A percentile compares a stretch with the other conserved stretches of the same genome.
Conservation (phyloP, 1,139 yeast genomes). For the Kurtzmaniella quercitrusa region DNA sequence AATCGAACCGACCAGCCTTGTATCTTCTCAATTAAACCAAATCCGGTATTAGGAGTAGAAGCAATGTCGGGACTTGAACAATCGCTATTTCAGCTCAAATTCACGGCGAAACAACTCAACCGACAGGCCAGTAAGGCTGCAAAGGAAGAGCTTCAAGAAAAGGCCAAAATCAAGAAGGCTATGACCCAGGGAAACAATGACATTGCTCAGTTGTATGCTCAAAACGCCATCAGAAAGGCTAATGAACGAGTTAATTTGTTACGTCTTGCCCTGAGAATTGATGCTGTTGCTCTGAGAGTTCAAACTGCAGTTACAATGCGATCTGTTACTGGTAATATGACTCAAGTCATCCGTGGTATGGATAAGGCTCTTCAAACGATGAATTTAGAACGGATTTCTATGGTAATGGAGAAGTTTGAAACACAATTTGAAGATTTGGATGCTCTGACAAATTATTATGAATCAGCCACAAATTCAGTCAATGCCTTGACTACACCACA, state of each 20-base stretch:
- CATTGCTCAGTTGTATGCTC: conserved; percentile 91
- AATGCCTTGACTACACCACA: conserved; percentile 90
- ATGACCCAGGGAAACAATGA: conserved; percentile 83
- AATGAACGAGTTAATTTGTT: conserved; percentile 82
- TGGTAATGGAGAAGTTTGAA: conserved; percentile 97
- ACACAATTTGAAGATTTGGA: conserved; percentile 94
- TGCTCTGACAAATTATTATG: conserved; percentile 90
- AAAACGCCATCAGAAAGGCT: conserved; percentile 89
- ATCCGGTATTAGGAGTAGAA: too few species aligned
- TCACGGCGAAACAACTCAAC: conserved; percentile 89
- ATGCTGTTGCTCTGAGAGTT: conserved; percentile 92
- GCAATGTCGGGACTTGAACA: conserved; percentile 47
- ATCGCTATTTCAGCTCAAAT: conserved; percentile 51
- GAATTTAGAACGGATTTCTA: conserved; percentile 88
- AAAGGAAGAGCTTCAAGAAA: conserved; percentile 84
- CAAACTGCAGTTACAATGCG: conserved; percentile 98
- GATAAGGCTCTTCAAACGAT: conserved; percentile 92
- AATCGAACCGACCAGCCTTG: too few species aligned
- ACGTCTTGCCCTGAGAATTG: conserved; percentile 83
- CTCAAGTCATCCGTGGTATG: conserved; percentile 91
- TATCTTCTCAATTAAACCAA: too few species aligned
- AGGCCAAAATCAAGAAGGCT: conserved; percentile 87
- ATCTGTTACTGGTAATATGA: conserved; percentile 90
- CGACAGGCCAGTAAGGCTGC: conserved; percentile 89
- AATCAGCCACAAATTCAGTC: conserved; percentile 81